Conservation (phyloP, 331 rosid genomes). For the Rosa hybrid region DNA sequence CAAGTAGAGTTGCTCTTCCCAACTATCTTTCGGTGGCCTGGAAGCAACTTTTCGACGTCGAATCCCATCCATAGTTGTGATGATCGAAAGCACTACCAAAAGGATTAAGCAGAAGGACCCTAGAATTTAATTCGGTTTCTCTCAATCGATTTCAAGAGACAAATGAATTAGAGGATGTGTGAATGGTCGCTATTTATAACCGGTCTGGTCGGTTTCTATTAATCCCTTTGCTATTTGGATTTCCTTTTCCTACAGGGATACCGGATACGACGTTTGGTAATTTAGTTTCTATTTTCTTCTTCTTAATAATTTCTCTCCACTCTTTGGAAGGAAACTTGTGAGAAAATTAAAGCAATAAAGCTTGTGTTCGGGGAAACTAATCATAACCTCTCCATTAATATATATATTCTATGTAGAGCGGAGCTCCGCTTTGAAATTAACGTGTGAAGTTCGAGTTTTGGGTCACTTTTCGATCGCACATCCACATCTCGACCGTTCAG, state of each 20-base stretch:
- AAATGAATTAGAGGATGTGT: background rate
- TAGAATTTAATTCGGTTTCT: background rate
- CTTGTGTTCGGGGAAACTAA: too few species aligned
- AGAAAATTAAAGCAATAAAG: too few species aligned
- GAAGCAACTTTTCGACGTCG: background rate
- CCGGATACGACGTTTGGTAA: background rate
- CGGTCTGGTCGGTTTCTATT: background rate
- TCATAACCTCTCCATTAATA: too few species aligned
- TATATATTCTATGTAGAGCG: too few species aligned
- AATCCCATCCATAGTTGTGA: background rate
- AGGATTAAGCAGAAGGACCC: background rate
- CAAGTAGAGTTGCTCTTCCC: constrained; percentile 72
- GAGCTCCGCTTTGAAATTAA: too few species aligned
- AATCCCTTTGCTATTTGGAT: background rate
- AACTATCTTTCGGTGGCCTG: constrained; percentile 16
- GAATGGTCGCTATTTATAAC: background rate
- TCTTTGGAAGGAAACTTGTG: too few species aligned
- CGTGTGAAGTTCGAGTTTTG: too few species aligned
- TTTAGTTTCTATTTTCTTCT: too few species aligned
- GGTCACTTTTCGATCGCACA: too few species aligned
- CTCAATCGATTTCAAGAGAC: too few species aligned
- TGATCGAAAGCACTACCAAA: background rate
- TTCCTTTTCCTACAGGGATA: background rate
- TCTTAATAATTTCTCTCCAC: too few species aligned
- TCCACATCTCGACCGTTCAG: too few species aligned